Evolutionary conservation across 257 asterid genomes (phyloP).

Genomic region (Fraxinus excelsior): DNA sequence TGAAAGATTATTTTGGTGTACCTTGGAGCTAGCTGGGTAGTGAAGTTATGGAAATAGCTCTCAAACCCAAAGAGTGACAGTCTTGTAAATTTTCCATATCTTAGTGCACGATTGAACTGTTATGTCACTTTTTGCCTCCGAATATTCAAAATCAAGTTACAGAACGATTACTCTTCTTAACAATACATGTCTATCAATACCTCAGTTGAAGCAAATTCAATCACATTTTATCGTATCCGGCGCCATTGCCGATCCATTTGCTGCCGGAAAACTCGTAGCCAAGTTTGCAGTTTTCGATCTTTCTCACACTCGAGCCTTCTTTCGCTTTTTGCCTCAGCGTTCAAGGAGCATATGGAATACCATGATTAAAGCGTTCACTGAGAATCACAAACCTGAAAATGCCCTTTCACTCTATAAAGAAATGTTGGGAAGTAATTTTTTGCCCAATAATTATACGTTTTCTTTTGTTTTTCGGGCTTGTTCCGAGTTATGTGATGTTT

Average conservation of each 20-base stretch:
- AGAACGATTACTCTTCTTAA: slow-evolving; percentile 23
- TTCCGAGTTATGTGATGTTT: slow-evolving; percentile 31
- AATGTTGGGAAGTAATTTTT: slow-evolving; percentile 38
- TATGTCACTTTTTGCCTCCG: slow-evolving; percentile 35
- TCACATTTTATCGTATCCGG: slow-evolving; percentile 45
- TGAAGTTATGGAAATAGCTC: too few species aligned
- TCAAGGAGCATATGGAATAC: slow-evolving; percentile 46
- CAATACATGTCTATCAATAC: slow-evolving; percentile 25
- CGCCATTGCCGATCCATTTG: slow-evolving; percentile 33
- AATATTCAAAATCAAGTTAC: slow-evolving; percentile 32
- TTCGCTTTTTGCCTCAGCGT: slow-evolving; percentile 28
- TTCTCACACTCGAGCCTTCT: slow-evolving; percentile 30
- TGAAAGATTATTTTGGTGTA: too few species aligned
- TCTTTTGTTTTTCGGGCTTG: slow-evolving; percentile 58
- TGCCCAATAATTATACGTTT: slow-evolving; percentile 53
- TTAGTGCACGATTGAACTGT: not conserved
- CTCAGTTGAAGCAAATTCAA: slow-evolving; percentile 56
- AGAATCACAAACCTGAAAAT: slow-evolving; percentile 32
- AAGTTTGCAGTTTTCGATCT: slow-evolving; percentile 29
- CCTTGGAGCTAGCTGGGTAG: too few species aligned
- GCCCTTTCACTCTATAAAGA: slow-evolving; percentile 40
- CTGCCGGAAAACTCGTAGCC: slow-evolving; percentile 36
- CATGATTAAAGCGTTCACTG: slow-evolving; percentile 41
- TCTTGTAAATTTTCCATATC: not conserved
- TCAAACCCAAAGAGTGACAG: too few species aligned